phyloP scores from a whole-genome alignment of 202 grass and related monocot species.

The Musa balbisiana region DNA sequence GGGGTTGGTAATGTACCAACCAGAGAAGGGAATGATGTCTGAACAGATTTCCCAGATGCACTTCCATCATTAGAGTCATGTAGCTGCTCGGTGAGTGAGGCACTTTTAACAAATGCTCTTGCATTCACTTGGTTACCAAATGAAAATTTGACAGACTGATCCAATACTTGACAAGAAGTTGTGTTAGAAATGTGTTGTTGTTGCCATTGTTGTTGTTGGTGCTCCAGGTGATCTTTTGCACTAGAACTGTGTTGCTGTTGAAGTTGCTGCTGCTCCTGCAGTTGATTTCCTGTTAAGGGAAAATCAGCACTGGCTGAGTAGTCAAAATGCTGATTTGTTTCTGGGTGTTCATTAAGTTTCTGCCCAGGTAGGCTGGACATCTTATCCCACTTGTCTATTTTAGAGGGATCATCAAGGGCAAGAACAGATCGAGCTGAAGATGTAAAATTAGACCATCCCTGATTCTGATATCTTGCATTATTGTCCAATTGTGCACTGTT shows the following conservation, averaged over 20 bases:
- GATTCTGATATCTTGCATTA: conserved; percentile 39
- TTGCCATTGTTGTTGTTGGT: background rate
- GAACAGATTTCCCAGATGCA: conserved; percentile 15
- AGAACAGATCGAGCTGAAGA: conserved; percentile 32
- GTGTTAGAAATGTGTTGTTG: background rate
- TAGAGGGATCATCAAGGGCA: conserved; percentile 17
- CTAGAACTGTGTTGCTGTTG: background rate
- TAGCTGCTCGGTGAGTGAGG: background rate
- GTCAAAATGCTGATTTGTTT: background rate
- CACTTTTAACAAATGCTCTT: background rate
- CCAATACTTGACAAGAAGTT: background rate
- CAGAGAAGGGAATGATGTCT: conserved; percentile 1
- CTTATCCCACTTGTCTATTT: background rate
- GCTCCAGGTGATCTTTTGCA: background rate
- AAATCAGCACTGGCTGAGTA: background rate
- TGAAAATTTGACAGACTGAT: conserved; percentile 2
- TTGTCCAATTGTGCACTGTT: conserved; percentile 45
- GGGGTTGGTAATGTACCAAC: conserved; percentile 1
- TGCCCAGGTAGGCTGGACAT: conserved; percentile 1
- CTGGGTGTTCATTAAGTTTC: background rate
- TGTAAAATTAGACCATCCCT: conserved; percentile 36
- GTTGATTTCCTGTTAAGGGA: background rate
- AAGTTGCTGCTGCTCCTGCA: no score
- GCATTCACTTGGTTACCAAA: conserved; percentile 9
- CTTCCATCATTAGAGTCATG: conserved; percentile 7